Percentiles rank a stretch among this genome's conserved stretches.
phyloP scores from a whole-genome alignment of 1,284 basidiomycete species.

The Ceratobasidium theobromae region DNA sequence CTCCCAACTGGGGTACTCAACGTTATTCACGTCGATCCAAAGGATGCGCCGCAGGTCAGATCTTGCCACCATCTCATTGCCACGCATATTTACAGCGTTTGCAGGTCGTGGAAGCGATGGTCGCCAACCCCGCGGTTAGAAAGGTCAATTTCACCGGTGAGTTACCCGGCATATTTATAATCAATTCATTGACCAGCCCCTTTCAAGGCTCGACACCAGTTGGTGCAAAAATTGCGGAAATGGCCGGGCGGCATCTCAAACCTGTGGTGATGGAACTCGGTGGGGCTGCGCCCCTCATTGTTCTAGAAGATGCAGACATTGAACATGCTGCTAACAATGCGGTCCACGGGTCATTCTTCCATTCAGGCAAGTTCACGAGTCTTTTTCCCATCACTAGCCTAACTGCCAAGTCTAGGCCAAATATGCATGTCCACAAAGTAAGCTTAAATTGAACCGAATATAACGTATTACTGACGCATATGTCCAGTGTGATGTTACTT shows the following conservation, averaged over 20 bases:
- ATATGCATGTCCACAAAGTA: slow-evolving; percentile 51
- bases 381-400: neutral
- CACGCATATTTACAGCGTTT: neutral
- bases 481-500: slow-evolving; percentile 17
- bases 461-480: neutral
- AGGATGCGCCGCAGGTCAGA: slow-evolving; percentile 43
- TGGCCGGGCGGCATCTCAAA: slow-evolving; percentile 49
- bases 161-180: neutral
- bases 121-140: slow-evolving; percentile 44
- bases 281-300: slow-evolving; percentile 49
- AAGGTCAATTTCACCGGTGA: slow-evolving; percentile 28
- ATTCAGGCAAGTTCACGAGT: slow-evolving; percentile 18
- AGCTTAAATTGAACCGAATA: slow-evolving; percentile 34
- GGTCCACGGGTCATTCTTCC: slow-evolving; percentile 31
- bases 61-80: neutral
- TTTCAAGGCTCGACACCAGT: slow-evolving; percentile 46
- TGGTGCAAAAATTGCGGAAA: slow-evolving; percentile 43
- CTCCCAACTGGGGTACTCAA: slow-evolving; percentile 48
- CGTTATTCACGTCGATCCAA: slow-evolving; percentile 46
- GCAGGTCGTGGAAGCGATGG: slow-evolving; percentile 43
- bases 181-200: neutral
- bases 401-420: slow-evolving; percentile 46
- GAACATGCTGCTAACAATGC: slow-evolving; percentile 43
- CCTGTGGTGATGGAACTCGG: slow-evolving; percentile 46
- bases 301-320: slow-evolving; percentile 49